phyloP scores from a whole-genome alignment of 73 alveolate genomes.

The Paramecium biaurelia region DNA sequence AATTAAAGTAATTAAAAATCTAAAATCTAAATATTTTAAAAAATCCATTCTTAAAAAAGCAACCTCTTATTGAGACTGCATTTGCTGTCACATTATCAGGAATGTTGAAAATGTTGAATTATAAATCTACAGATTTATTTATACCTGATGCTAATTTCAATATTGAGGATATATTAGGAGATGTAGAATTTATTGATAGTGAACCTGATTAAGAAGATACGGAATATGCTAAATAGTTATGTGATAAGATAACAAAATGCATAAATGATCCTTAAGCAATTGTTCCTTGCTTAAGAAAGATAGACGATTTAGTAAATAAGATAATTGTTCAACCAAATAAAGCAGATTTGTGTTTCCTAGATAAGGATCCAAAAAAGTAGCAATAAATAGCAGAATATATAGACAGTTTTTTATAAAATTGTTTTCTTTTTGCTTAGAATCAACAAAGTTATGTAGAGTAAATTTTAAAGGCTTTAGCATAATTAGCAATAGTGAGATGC shows the following conservation, averaged over 20 bases:
- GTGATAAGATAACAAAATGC: background rate
- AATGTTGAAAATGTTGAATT: background rate
- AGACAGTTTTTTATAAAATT: background rate
- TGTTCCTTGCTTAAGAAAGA: background rate
- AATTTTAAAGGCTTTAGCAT: background rate
- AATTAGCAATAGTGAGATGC: background rate
- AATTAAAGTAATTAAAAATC: background rate
- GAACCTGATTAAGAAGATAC: conserved; percentile 18
- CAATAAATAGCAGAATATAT: background rate
- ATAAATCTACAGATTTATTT: background rate
- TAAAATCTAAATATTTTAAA: background rate
- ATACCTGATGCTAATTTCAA: background rate
- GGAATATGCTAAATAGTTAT: background rate
- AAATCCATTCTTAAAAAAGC: background rate
- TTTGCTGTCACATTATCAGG: background rate
- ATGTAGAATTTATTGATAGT: background rate
- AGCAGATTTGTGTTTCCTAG: background rate
- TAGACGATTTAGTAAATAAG: background rate
- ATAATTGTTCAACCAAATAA: background rate
- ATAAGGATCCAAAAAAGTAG: background rate
- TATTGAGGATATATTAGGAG: background rate
- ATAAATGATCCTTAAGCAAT: background rate
- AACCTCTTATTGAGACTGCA: background rate
- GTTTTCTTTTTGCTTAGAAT: conserved; percentile 30
- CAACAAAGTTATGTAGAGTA: background rate